These are phyloP conservation scores for Xylaria sp. DNA, from an alignment of 2,329 filamentous ascomycete genomes.

Conservation along the genomic window DNA sequence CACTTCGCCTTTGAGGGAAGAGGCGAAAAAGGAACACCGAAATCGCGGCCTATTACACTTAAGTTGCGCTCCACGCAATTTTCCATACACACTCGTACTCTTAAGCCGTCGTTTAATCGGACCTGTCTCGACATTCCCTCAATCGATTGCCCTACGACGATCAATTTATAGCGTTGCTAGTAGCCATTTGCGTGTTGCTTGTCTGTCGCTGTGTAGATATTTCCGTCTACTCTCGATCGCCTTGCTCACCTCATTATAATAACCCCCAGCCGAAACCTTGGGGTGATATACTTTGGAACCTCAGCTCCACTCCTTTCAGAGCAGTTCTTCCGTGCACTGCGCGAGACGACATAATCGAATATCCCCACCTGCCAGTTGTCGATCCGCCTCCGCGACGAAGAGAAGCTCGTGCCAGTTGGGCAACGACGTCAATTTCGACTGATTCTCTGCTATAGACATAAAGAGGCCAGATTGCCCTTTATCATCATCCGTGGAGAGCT, in stretches of 20 bases:
- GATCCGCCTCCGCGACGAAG: constrained; percentile 30
- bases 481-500: constrained; percentile 39
- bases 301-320: constrained; percentile 33
- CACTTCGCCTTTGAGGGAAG: constrained; percentile 23
- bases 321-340: constrained; percentile 24
- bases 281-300: constrained; percentile 38
- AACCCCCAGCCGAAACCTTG: constrained; percentile 35
- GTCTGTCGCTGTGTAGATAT: constrained; percentile 14
- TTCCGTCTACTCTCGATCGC: constrained; percentile 30
- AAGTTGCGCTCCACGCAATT: constrained; percentile 4
- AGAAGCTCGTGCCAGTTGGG: constrained; percentile 31
- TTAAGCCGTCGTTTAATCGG: constrained; percentile 15
- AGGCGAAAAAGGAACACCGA: constrained; percentile 23
- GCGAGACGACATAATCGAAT: constrained; percentile 37
- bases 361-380: constrained; percentile 26
- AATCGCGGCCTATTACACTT: constrained; percentile 19
- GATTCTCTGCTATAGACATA: constrained; percentile 31
- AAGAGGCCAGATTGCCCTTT: constrained; percentile 34
- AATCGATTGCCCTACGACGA: constrained; percentile 19
- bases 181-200: constrained; percentile 23
- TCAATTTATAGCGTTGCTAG: constrained; percentile 24
- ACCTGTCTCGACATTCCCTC: constrained; percentile 30
- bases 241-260: constrained; percentile 39
- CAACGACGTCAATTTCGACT: constrained; percentile 33
- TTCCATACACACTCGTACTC: constrained; percentile 26